These are phyloP conservation scores for Stenocarpella maydis DNA, from an alignment of 2,329 filamentous ascomycete genomes.

Conservation along the genomic window DNA sequence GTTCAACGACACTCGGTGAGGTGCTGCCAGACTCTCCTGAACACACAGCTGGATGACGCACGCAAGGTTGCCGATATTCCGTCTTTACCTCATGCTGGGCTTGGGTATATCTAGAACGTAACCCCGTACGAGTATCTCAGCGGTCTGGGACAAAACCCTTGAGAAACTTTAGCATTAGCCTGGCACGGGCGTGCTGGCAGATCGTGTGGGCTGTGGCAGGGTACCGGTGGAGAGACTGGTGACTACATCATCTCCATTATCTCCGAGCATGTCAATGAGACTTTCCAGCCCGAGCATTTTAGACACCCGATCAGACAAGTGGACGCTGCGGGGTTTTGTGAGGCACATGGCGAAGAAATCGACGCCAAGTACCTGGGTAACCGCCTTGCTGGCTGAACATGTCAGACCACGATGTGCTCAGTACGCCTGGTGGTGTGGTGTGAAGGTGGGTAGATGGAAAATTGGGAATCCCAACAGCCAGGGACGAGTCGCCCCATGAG, in stretches of 20 bases:
- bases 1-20: background rate
- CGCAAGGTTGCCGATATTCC: background rate
- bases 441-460: slow-evolving; percentile 15
- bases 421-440: slow-evolving; percentile 3
- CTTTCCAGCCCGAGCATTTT: background rate
- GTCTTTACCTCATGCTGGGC: background rate
- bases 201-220: background rate
- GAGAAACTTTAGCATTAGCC: background rate
- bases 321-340: background rate
- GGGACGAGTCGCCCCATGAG: background rate
- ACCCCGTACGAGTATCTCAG: background rate
- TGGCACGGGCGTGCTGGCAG: no score
- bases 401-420: background rate
- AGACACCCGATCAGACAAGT: background rate
- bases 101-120: background rate
- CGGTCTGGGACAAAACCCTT: background rate
- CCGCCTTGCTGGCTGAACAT: background rate
- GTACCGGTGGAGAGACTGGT: no score
- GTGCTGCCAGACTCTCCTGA: background rate
- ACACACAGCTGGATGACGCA: no score
- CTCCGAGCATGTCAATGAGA: background rate
- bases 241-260: no score
- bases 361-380: background rate
- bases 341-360: background rate
- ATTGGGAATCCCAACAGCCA: slow-evolving; percentile 13